These are phyloP conservation scores for Steccherinum ochraceum DNA, from an alignment of 768 basidiomycete genomes.

Conservation along the genomic window DNA sequence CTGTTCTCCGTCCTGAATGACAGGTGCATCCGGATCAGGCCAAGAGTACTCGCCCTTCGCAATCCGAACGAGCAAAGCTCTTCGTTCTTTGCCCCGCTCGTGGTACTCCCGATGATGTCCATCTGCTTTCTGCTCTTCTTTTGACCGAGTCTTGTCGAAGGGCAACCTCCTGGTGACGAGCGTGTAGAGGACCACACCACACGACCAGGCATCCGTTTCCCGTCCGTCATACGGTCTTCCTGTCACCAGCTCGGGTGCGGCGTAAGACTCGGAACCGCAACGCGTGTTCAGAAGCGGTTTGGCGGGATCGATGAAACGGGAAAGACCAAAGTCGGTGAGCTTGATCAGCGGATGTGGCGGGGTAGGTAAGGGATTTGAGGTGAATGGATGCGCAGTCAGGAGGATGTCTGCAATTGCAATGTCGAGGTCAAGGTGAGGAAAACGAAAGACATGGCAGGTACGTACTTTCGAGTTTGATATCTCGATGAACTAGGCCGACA, in stretches of 20 bases:
- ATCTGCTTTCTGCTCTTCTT: constrained; percentile 15
- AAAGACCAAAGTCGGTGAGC: constrained; percentile 86
- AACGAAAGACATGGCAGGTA: too few species aligned
- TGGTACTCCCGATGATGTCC: not conserved
- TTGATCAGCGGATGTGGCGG: constrained; percentile 62
- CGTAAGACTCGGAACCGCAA: constrained; percentile 86
- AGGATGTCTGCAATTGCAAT: constrained; percentile 54
- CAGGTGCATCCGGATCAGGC: constrained; percentile 34
- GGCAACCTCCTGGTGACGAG: constrained; percentile 65
- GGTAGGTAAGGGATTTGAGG: constrained; percentile 29
- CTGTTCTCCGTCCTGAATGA: constrained; percentile 28
- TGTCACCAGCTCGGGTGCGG: constrained; percentile 46
- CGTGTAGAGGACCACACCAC: constrained; percentile 82
- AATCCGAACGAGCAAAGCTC: constrained; percentile 69
- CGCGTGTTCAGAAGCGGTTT: constrained; percentile 64
- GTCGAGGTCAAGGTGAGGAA: not conserved
- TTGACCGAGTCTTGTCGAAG: constrained; percentile 41
- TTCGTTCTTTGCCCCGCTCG: constrained; percentile 20
- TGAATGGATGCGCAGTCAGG: constrained; percentile 46
- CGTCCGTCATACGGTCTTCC: constrained; percentile 71
- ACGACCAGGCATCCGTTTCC: constrained; percentile 85
- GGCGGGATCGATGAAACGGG: constrained; percentile 69
- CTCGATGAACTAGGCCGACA: constrained; percentile 81
- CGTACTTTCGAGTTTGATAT: constrained; percentile 83
- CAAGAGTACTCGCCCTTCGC: constrained; percentile 76